These are phyloP conservation scores for Apiospora koreana DNA, from an alignment of 2,329 filamentous ascomycete genomes.

Conservation along the genomic window DNA sequence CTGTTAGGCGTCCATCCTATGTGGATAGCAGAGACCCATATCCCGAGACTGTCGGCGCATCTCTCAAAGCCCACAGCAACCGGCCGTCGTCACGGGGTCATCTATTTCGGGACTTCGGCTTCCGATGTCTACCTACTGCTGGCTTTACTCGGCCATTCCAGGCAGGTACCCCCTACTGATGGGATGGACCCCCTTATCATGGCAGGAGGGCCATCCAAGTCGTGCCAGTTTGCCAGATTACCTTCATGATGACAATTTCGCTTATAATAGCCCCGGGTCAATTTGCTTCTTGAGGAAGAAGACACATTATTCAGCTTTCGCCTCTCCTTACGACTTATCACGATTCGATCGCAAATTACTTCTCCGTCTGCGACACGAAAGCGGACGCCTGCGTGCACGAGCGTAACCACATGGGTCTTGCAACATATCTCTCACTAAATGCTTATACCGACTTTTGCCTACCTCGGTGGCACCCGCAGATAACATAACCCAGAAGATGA, in stretches of 20 bases:
- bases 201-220: background rate
- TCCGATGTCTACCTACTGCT: too few relatives aligned
- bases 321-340: background rate
- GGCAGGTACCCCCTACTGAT: too few relatives aligned
- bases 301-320: background rate
- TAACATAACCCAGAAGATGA: background rate
- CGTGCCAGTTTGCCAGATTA: background rate
- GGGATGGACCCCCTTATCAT: background rate
- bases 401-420: background rate
- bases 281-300: background rate
- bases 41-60: background rate
- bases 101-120: background rate
- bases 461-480: background rate
- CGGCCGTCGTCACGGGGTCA: slow-evolving; percentile 1
- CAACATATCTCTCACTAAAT: background rate
- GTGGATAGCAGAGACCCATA: background rate
- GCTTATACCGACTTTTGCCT: background rate
- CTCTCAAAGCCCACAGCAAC: too few relatives aligned
- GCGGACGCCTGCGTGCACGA: background rate
- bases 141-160: background rate
- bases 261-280: background rate
- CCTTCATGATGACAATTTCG: background rate
- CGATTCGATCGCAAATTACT: slow-evolving; percentile 3
- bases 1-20: background rate
- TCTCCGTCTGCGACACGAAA: background rate